Percentiles rank a stretch among this genome's conserved stretches.
These are phyloP conservation scores for Prinsepia uniflora DNA, from an alignment of 306 rosid genomes.

Conservation along the genomic window DNA sequence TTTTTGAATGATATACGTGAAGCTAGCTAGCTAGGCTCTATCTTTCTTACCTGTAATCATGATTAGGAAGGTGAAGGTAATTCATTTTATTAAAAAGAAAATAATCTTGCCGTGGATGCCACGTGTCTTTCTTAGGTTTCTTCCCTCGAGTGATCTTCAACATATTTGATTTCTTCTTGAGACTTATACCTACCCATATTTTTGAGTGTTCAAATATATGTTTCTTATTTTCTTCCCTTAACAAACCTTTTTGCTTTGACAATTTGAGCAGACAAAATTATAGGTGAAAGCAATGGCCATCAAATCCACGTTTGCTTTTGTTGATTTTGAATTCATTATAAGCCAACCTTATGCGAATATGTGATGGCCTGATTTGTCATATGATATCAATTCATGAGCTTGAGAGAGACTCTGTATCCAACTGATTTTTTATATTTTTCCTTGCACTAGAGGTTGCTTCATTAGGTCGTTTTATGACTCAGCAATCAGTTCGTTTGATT, in stretches of 20 bases:
- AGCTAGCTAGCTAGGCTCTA: background rate
- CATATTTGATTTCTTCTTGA: background rate
- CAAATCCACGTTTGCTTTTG: background rate
- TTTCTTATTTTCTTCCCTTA: background rate
- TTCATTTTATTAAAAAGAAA: background rate
- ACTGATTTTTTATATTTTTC: no score
- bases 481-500: no score
- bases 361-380: background rate
- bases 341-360: background rate
- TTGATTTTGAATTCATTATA: background rate
- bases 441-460: no score
- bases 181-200: background rate
- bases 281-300: constrained; percentile 15
- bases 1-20: background rate
- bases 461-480: no score
- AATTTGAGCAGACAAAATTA: constrained; percentile 9
- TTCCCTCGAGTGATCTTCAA: background rate
- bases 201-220: background rate
- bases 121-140: background rate
- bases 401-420: no score
- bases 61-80: constrained; percentile 12
- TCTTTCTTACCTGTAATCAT: constrained; percentile 12
- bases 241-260: constrained; percentile 3
- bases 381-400: background rate
- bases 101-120: background rate